Evolutionary conservation across 768 basidiomycete genomes (phyloP), one percentile per base, ranked within the genome.

Genomic region (Amanita inopinata): DNA sequence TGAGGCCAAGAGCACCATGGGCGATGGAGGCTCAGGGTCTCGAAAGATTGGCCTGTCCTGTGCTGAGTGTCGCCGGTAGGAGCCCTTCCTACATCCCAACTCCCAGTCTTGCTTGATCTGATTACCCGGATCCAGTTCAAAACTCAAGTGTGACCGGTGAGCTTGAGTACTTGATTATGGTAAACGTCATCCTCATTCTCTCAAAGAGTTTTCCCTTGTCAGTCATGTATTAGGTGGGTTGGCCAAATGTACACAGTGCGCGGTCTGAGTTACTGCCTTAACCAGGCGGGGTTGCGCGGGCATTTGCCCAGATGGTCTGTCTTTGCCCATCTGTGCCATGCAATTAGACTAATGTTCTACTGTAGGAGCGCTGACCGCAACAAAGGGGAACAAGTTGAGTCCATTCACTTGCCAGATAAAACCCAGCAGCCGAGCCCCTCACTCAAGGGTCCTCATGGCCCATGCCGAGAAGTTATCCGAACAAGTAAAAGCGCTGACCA

Each of bases 321-420:
- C 7, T 8, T 28, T 25, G 14, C 28, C 24, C 33, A 37, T 32
- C 11, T 25, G 32, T 19, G 28, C 28, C 18, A 31, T 9, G 14
- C 14, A 18, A 12, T 35, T 12, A 25, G n/a, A 18, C n/a, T 33
- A 18, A 36, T 40, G 11, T 14, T 39, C 24, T 25, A n/a, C n/a
- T 34, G 28, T 27, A 60, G 74, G 72, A 23, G 71, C 67, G 19
- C 51, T 75, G 49, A 60, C 69, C 5, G 71, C 74, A 18, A 75
- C 72, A 33, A 76, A 74, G 51, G 71, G 74, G 46, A 76, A 74
- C 59, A 74, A 74, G 74, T 73, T 49, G 28, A 64, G 37, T 19
- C 17, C 7, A 3, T 8, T 31, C 14, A 3, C 11, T 3, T 20
- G 6, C 43, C 8, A 14, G 8, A 22, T n/a, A 24, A 12, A 17